Evolutionary conservation across 2,329 filamentous ascomycete genomes (phyloP).

Genomic region (Didymella pinodella): DNA sequence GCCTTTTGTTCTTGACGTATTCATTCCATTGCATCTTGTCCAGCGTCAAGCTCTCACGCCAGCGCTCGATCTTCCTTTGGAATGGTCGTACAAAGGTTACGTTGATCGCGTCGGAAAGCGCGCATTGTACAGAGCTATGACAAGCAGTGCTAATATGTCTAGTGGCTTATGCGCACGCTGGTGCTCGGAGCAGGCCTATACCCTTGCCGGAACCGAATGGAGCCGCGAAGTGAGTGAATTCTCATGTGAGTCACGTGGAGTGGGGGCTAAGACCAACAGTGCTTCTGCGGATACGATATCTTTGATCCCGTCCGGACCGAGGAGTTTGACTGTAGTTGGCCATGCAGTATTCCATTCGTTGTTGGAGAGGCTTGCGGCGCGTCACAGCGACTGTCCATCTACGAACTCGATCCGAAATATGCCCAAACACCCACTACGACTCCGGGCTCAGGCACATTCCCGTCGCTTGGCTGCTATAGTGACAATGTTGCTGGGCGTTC

Average conservation of each 20-base stretch:
- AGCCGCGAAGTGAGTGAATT: neutral
- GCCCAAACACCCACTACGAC: neutral
- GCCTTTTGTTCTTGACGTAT: neutral
- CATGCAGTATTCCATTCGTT: neutral
- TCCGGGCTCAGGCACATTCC: neutral
- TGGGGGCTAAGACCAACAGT: neutral
- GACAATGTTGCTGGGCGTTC: neutral
- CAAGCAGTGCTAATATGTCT: neutral
- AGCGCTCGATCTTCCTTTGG: neutral
- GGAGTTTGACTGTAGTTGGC: neutral
- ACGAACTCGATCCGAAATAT: neutral
- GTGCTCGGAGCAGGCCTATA: slow-evolving; percentile 4
- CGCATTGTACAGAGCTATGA: neutral
- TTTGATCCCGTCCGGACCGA: neutral
- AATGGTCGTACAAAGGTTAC: slow-evolving; percentile 1
- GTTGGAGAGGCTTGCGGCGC: neutral
- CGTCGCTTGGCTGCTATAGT: neutral
- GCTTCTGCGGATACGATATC: slow-evolving; percentile 7
- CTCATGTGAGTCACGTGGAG: too few relatives aligned
- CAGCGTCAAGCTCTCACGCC: neutral
- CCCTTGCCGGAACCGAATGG: slow-evolving; percentile 5
- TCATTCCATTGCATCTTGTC: neutral
- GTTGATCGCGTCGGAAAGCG: slow-evolving; percentile 3
- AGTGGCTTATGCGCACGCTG: neutral
- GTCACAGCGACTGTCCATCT: neutral